These are phyloP conservation scores for Geranium brycei DNA, from an alignment of 345 rosid genomes.

Conservation along the genomic window DNA sequence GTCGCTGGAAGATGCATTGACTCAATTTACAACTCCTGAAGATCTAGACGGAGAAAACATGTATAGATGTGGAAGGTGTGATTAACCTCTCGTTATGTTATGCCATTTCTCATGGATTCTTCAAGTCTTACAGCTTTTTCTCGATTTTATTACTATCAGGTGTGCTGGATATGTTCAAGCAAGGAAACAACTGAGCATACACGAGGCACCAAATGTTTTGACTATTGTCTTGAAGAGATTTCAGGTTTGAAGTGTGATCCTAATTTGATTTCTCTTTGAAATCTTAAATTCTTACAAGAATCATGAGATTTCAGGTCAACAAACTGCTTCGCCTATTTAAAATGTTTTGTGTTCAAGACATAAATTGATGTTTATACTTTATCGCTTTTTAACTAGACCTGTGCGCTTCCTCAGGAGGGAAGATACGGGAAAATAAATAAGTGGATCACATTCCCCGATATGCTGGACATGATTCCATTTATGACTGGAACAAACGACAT, in stretches of 20 bases:
- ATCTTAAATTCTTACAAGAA: too few relatives aligned
- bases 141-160: constrained; percentile 18
- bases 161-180: constrained; percentile 70
- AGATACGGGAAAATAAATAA: constrained; percentile 65
- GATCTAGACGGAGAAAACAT: constrained; percentile 83
- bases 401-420: constrained; percentile 46
- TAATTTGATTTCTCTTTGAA: background rate
- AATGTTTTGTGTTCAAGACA: too few relatives aligned
- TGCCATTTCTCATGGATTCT: background rate
- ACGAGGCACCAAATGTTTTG: constrained; percentile 79
- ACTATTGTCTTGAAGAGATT: constrained; percentile 83
- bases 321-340: too few relatives aligned
- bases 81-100: background rate
- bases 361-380: too few relatives aligned
- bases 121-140: background rate
- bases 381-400: too few relatives aligned
- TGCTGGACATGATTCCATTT: constrained; percentile 72
- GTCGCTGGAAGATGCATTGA: constrained; percentile 67
- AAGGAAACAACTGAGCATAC: constrained; percentile 64
- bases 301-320: too few relatives aligned
- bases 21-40: constrained; percentile 71
- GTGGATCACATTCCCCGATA: constrained; percentile 63
- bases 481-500: constrained; percentile 57
- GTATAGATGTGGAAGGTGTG: constrained; percentile 82
- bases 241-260: constrained; percentile 28